Conservation (phyloP, 2,329 filamentous ascomycete species). For the Cercospora janseana region DNA sequence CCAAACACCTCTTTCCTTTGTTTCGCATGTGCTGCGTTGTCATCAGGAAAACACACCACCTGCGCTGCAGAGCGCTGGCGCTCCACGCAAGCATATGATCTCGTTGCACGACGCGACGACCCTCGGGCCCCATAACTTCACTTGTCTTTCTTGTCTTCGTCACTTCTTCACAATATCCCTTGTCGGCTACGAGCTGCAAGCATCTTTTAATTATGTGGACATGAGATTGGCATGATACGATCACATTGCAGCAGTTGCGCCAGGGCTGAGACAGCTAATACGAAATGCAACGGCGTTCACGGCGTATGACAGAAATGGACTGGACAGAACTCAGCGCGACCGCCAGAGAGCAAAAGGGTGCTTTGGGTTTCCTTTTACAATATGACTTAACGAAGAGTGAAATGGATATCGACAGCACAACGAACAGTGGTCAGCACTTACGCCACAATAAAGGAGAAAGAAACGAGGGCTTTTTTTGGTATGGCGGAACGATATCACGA, state of each 20-base stretch:
- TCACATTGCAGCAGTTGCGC: constrained; percentile 11
- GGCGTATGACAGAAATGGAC: constrained; percentile 7
- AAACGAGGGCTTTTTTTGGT: background rate
- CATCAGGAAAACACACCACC: constrained; percentile 20
- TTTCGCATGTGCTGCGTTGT: constrained; percentile 32
- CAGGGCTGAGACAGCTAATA: background rate
- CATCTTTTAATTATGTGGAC: constrained; percentile 22
- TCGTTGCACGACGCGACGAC: constrained; percentile 7
- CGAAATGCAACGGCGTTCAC: constrained; percentile 1
- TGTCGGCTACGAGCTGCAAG: constrained; percentile 14
- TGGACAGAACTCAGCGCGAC: constrained; percentile 15
- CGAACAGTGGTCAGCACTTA: constrained; percentile 3
- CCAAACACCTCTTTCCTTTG: constrained; percentile 20
- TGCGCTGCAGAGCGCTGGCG: constrained; percentile 23
- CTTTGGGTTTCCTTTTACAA: constrained; percentile 5
- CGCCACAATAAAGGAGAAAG: background rate
- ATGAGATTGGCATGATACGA: background rate
- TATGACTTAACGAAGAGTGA: constrained; percentile 15
- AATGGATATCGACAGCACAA: constrained; percentile 15
- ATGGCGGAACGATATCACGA: constrained; percentile 1
- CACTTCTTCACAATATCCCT: constrained; percentile 22
- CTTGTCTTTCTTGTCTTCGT: constrained; percentile 1
- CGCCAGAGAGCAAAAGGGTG: constrained; percentile 8
- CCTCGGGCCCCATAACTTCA: background rate
- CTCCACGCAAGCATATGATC: constrained; percentile 19